These are phyloP conservation scores for Cyberlindnera veronae DNA, from an alignment of 805 yeast genomes.

Conservation along the genomic window DNA sequence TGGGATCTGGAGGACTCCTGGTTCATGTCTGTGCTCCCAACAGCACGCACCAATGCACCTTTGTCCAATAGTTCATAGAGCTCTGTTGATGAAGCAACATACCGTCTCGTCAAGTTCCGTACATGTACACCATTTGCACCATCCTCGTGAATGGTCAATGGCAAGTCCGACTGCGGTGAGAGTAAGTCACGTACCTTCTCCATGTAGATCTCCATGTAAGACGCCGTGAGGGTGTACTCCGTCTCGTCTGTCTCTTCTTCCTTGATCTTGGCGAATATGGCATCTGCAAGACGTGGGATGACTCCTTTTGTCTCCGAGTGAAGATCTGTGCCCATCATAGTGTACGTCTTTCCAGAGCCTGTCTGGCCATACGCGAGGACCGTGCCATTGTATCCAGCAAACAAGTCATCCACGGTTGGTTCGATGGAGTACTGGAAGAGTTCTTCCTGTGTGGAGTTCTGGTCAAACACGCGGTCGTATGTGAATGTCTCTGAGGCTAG, in stretches of 20 bases:
- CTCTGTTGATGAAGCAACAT: constrained; percentile 57
- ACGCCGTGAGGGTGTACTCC: constrained; percentile 60
- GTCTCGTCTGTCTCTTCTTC: constrained; percentile 35
- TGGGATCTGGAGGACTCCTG: constrained; percentile 75
- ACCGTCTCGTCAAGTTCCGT: constrained; percentile 60
- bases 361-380: constrained; percentile 79
- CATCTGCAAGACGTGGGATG: constrained; percentile 68
- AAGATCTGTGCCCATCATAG: constrained; percentile 65
- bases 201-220: constrained; percentile 78
- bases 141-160: constrained; percentile 57
- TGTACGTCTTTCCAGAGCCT: constrained; percentile 72
- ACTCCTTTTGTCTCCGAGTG: constrained; percentile 43
- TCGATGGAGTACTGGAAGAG: constrained; percentile 56
- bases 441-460: constrained; percentile 48
- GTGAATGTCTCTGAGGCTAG: constrained; percentile 38
- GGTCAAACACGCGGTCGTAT: constrained; percentile 63
- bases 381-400: constrained; percentile 75
- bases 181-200: constrained; percentile 74
- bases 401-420: constrained; percentile 64
- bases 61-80: constrained; percentile 52
- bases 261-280: constrained; percentile 52
- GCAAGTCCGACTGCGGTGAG: constrained; percentile 32
- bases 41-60: constrained; percentile 56
- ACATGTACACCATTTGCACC: constrained; percentile 64
- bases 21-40: constrained; percentile 66